A percentile compares a stretch with the other conserved stretches of the same genome.
phyloP scores from a whole-genome alignment of 140 eudicot species.

The Cichorium intybus region DNA sequence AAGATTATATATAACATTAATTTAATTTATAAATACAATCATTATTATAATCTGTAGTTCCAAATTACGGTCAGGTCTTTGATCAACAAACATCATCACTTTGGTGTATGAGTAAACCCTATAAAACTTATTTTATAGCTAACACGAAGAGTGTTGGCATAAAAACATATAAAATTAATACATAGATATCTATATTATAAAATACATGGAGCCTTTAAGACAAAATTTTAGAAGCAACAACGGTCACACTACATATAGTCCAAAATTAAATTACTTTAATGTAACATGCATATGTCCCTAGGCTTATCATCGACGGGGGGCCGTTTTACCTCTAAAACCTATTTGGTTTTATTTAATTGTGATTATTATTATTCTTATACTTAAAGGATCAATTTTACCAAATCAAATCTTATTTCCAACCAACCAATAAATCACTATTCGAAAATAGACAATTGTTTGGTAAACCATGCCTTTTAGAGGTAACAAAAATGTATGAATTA shows the following conservation, averaged over 20 bases:
- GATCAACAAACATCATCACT: too few relatives aligned
- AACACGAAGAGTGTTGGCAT: not conserved
- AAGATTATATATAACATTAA: too few relatives aligned
- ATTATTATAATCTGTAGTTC: too few relatives aligned
- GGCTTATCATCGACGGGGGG: not conserved
- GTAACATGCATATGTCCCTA: conserved; percentile 30
- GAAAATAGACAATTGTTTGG: conserved; percentile 1
- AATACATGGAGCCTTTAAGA: conserved; percentile 2
- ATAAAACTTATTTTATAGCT: too few relatives aligned
- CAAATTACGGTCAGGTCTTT: too few relatives aligned
- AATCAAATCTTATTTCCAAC: conserved; percentile 2
- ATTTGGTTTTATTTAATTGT: not conserved
- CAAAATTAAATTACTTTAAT: conserved; percentile 2
- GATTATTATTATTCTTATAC: not conserved
- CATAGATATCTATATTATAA: not conserved
- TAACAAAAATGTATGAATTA: not conserved
- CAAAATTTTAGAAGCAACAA: conserved; percentile 11
- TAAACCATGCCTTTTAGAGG: conserved; percentile 8
- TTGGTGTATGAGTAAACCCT: too few relatives aligned
- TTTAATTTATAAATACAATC: too few relatives aligned
- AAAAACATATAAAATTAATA: not conserved
- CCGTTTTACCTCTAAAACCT: not conserved
- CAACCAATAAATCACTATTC: not conserved
- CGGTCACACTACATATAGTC: conserved; percentile 21
- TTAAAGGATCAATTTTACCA: conserved; percentile 15